Conservation (phyloP, 2,329 filamentous ascomycete species). For the Trichoderma endophyticum region DNA sequence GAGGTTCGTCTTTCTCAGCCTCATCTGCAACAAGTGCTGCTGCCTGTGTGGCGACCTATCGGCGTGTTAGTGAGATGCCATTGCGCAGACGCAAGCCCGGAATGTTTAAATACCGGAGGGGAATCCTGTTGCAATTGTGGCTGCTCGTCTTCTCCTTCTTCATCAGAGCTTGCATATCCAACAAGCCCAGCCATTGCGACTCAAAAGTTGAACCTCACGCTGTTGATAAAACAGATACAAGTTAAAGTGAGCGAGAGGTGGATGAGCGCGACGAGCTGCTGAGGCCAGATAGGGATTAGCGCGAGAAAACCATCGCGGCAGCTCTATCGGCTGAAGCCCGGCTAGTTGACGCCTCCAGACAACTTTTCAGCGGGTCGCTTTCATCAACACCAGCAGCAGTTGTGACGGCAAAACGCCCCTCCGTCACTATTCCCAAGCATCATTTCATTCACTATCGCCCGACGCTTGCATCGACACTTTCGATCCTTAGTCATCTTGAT, state of each 20-base stretch:
- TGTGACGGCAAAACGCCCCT: constrained; percentile 14
- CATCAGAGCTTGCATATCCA: constrained; percentile 51
- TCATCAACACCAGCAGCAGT: not conserved
- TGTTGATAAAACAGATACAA: not conserved
- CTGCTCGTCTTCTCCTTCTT: constrained; percentile 40
- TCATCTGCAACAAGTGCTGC: constrained; percentile 1
- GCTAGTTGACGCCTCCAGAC: not conserved
- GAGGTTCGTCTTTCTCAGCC: not conserved
- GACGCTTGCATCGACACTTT: not conserved
- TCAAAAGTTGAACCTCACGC: not conserved
- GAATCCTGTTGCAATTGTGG: not conserved
- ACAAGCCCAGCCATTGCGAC: constrained; percentile 45
- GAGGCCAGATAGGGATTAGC: constrained; percentile 9
- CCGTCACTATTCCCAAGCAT: not conserved
- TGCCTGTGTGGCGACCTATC: constrained; percentile 6
- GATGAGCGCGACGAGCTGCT: constrained; percentile 6
- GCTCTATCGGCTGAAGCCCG: constrained; percentile 7
- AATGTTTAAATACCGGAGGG: not conserved
- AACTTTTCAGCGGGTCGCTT: not conserved
- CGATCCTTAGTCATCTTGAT: not conserved
- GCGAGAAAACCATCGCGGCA: not conserved
- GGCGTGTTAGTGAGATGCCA: constrained; percentile 5
- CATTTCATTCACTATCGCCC: not conserved
- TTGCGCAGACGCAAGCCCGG: not conserved
- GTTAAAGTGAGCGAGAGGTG: not conserved